Evolutionary conservation across 2,329 filamentous ascomycete genomes (phyloP).

Genomic region (Thelonectria discophora): DNA sequence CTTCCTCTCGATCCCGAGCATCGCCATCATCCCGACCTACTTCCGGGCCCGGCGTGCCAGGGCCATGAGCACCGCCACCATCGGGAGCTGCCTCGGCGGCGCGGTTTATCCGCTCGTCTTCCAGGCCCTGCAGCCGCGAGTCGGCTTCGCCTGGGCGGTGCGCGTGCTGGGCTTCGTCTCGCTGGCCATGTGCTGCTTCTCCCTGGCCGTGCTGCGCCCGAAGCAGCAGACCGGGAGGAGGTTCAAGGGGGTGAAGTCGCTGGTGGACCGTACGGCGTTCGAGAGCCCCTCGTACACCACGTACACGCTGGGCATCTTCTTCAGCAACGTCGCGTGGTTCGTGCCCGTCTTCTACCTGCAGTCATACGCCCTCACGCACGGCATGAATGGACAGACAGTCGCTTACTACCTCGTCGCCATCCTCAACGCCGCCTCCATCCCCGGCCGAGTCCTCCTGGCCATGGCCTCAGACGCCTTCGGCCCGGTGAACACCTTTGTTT

Average conservation of each 20-base stretch:
- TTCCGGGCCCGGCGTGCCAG: conserved; percentile 40
- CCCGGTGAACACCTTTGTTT: conserved; percentile 52
- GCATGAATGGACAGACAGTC: conserved; percentile 28
- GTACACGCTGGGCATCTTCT: conserved; percentile 18
- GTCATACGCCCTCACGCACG: conserved; percentile 50
- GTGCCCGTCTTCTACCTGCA: conserved; percentile 57
- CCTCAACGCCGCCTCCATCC: conserved; percentile 60
- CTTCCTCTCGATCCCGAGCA: conserved; percentile 47
- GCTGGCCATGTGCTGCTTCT: conserved; percentile 38
- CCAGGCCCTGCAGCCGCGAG: conserved; percentile 42
- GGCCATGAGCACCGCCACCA: conserved; percentile 54
- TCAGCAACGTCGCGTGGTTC: conserved; percentile 35
- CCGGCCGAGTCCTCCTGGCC: conserved; percentile 59
- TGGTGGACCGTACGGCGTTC: conserved; percentile 15
- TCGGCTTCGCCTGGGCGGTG: conserved; percentile 36
- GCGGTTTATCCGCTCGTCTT: conserved; percentile 52
- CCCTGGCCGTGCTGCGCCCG: conserved; percentile 32
- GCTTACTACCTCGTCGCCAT: conserved; percentile 58
- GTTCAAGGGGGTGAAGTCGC: conserved; percentile 1
- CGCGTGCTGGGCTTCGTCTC: conserved; percentile 39
- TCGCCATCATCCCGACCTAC: conserved; percentile 52
- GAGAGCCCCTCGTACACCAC: conserved; percentile 6
- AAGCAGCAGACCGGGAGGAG: conserved; percentile 3
- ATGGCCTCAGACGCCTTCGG: conserved; percentile 54
- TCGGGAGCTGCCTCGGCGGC: conserved; percentile 52